Conservation (phyloP, 176 grass and related monocot genomes). For the Musa beccarii region DNA sequence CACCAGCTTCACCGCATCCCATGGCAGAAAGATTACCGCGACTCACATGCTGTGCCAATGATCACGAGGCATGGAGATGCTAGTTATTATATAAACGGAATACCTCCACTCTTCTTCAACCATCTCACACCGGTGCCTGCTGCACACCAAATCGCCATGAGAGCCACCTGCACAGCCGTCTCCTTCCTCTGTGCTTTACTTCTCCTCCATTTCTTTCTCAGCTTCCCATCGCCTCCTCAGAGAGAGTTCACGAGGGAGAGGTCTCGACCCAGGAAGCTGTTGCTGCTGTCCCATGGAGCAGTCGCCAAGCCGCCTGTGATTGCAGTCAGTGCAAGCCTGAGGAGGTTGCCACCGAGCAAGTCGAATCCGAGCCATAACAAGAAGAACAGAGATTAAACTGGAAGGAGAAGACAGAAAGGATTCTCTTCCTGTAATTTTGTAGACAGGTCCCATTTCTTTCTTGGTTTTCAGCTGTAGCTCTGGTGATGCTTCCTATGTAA, state of each 20-base stretch:
- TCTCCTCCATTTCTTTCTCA: constrained; percentile 15
- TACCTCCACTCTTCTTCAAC: neutral
- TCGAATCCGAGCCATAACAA: constrained; percentile 42
- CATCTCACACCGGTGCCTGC: constrained; percentile 11
- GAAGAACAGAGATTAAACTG: neutral
- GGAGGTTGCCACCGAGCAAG: constrained; percentile 21
- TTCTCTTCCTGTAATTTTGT: constrained; percentile 13
- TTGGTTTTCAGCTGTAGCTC: neutral
- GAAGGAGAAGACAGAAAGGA: neutral
- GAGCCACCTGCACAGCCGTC: constrained; percentile 23
- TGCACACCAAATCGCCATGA: constrained; percentile 17
- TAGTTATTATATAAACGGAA: constrained; percentile 17
- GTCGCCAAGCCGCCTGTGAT: constrained; percentile 14
- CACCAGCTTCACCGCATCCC: neutral
- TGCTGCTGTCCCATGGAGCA: constrained; percentile 16
- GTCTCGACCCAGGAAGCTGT: constrained; percentile 19
- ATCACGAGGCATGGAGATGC: neutral
- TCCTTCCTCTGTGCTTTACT: constrained; percentile 22
- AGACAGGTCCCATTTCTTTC: constrained; percentile 6
- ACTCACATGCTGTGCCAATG: neutral
- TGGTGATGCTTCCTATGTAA: neutral
- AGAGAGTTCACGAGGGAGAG: neutral
- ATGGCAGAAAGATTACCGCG: too few relatives aligned
- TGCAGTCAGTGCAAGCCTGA: constrained; percentile 30
- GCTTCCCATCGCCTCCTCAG: constrained; percentile 11